Evolutionary conservation across 805 yeast species (phyloP).

Genomic region (Kodamaea restingae): DNA sequence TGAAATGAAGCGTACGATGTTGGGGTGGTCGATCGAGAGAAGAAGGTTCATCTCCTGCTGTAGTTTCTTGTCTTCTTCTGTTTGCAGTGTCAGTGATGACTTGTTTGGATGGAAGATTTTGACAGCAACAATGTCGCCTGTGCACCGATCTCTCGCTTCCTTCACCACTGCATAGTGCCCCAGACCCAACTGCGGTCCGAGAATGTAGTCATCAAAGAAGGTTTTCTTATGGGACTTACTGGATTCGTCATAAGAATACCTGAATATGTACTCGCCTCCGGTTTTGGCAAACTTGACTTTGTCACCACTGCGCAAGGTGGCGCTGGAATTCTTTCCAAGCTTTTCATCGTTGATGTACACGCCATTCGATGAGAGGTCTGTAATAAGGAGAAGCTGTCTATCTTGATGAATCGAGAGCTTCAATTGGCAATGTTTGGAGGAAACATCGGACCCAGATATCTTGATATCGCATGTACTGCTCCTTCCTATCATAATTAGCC

Average conservation of each 20-base stretch:
- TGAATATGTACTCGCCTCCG: conserved; percentile 47
- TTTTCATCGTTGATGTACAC: conserved; percentile 58
- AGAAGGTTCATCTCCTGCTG: conserved; percentile 67
- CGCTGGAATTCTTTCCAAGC: conserved; percentile 46
- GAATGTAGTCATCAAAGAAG: conserved; percentile 53
- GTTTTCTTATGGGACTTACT: conserved; percentile 23
- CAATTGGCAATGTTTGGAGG: conserved; percentile 61
- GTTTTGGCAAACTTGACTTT: conserved; percentile 52
- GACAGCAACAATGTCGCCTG: conserved; percentile 65
- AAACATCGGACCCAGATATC: conserved; percentile 55
- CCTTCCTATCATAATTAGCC: conserved; percentile 44
- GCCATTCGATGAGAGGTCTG: conserved; percentile 63
- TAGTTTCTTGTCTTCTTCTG: conserved; percentile 30
- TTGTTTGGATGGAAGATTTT: conserved; percentile 64
- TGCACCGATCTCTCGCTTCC: conserved; percentile 55
- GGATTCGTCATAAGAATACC: conserved; percentile 34
- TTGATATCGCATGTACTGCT: conserved; percentile 57
- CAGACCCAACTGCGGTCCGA: conserved; percentile 61
- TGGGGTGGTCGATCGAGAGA: conserved; percentile 62
- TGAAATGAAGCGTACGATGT: conserved; percentile 62
- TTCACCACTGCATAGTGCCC: conserved; percentile 84
- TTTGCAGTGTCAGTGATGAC: conserved; percentile 19
- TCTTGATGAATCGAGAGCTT: conserved; percentile 35
- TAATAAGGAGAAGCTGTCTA: conserved; percentile 40
- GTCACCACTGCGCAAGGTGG: conserved; percentile 60